A percentile compares a stretch with the other conserved stretches of the same genome.
These are phyloP conservation scores for Pseudonitzschia multiseries DNA, from an alignment of 108 stramenopile species.

Conservation along the genomic window DNA sequence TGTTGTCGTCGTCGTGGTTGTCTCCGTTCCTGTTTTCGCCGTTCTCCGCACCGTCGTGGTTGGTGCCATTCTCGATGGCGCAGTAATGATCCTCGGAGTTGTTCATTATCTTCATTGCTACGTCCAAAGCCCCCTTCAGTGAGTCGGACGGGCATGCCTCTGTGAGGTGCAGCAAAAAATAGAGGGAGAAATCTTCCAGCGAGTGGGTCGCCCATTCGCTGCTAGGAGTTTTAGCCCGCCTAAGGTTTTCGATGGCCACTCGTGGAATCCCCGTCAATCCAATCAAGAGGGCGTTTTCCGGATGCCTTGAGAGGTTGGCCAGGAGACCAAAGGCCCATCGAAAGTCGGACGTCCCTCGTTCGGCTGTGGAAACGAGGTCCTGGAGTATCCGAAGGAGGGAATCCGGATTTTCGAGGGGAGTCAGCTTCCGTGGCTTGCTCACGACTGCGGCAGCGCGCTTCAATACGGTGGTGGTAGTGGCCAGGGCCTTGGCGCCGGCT, in stretches of 20 bases:
- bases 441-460: neutral
- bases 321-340: constrained; percentile 44
- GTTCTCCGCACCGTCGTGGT: neutral
- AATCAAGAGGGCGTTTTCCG: constrained; percentile 40
- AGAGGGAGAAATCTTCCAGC: constrained; percentile 40
- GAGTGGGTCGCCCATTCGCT: constrained; percentile 32
- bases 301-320: constrained; percentile 25
- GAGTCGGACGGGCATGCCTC: constrained; percentile 10
- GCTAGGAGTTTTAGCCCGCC: constrained; percentile 10
- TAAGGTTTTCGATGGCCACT: constrained; percentile 28
- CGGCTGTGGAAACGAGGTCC: constrained; percentile 32
- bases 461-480: neutral
- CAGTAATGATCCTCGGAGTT: neutral
- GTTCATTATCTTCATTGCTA: constrained; percentile 30
- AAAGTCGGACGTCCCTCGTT: constrained; percentile 35
- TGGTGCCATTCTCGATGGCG: neutral
- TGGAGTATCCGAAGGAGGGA: constrained; percentile 40
- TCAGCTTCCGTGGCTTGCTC: constrained; percentile 12
- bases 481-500: neutral
- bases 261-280: constrained; percentile 32
- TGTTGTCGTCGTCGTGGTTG: neutral
- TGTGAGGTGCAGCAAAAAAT: constrained; percentile 29
- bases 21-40: neutral
- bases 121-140: constrained; percentile 20
- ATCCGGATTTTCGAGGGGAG: constrained; percentile 40